Evolutionary conservation across 768 basidiomycete genomes (phyloP).

Genomic region (Tulasnella sp.): DNA sequence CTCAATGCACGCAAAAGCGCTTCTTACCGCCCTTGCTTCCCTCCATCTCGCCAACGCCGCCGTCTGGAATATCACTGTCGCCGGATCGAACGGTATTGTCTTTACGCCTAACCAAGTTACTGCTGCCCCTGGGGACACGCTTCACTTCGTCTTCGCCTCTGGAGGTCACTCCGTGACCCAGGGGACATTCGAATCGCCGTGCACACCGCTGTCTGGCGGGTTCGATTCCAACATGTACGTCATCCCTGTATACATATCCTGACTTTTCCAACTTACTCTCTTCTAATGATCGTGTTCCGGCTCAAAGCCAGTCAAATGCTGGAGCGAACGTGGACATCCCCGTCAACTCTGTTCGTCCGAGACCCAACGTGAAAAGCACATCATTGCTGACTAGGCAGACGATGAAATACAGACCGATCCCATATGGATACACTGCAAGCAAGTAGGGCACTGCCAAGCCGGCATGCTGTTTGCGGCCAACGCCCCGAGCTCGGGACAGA

Average conservation of each 20-base stretch:
- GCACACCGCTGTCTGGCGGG: neutral
- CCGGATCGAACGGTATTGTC: neutral
- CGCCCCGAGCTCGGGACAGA: slow-evolving; percentile 5
- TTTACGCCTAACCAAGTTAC: neutral
- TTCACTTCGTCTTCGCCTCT: neutral
- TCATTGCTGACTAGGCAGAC: too few relatives aligned
- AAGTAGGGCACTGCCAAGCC: slow-evolving; percentile 11
- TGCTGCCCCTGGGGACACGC: neutral
- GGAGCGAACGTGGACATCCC: neutral
- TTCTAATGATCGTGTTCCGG: too few relatives aligned
- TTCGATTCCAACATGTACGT: slow-evolving; percentile 14
- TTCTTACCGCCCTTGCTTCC: neutral
- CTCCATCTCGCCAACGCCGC: neutral
- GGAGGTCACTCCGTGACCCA: neutral
- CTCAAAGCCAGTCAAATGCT: too few relatives aligned
- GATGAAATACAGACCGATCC: slow-evolving; percentile 30
- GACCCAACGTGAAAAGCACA: neutral
- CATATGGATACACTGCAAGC: slow-evolving; percentile 40
- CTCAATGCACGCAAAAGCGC: neutral
- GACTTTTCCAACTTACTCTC: neutral
- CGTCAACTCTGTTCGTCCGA: slow-evolving; percentile 10
- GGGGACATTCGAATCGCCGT: neutral
- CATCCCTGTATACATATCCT: neutral
- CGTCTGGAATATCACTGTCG: neutral
- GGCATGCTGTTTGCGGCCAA: slow-evolving; percentile 18